These are phyloP conservation scores for Calonectria fujianensis DNA, from an alignment of 2,329 filamentous ascomycete species.

Conservation along the genomic window DNA sequence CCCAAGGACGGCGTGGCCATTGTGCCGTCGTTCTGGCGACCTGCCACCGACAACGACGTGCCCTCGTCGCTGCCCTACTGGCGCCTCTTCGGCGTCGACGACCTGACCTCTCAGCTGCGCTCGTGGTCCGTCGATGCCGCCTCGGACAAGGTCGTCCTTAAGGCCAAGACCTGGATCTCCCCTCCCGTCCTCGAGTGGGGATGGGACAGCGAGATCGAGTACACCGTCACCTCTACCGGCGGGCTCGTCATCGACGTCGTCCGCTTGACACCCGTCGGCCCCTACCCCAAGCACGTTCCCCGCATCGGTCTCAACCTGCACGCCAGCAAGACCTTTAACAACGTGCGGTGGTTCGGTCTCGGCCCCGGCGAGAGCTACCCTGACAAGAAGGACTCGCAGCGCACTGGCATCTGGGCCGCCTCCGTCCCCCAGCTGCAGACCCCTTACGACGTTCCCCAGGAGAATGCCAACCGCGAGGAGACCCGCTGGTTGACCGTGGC, in stretches of 20 bases:
- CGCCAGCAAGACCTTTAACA: conserved; percentile 66
- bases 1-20: conserved; percentile 62
- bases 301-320: conserved; percentile 77
- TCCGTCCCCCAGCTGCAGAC: conserved; percentile 71
- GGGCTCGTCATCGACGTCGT: conserved; percentile 66
- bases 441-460: conserved; percentile 80
- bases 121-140: conserved; percentile 62
- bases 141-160: conserved; percentile 68
- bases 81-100: conserved; percentile 70
- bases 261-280: conserved; percentile 67
- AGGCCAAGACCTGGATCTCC: conserved; percentile 72
- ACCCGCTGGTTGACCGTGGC: conserved; percentile 72
- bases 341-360: conserved; percentile 76
- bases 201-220: conserved; percentile 68
- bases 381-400: conserved; percentile 76
- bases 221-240: conserved; percentile 69
- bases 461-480: conserved; percentile 78
- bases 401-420: conserved; percentile 68
- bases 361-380: conserved; percentile 79
- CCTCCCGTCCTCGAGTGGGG: conserved; percentile 79
- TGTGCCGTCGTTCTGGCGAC: conserved; percentile 75
- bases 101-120: conserved; percentile 67
- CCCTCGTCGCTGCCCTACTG: conserved; percentile 74
- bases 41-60: conserved; percentile 79
- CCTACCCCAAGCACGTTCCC: conserved; percentile 73